Evolutionary conservation across 2,329 filamentous ascomycete genomes (phyloP), one percentile per base, ranked within the genome.

Genomic region (Metarhizium sp.): DNA sequence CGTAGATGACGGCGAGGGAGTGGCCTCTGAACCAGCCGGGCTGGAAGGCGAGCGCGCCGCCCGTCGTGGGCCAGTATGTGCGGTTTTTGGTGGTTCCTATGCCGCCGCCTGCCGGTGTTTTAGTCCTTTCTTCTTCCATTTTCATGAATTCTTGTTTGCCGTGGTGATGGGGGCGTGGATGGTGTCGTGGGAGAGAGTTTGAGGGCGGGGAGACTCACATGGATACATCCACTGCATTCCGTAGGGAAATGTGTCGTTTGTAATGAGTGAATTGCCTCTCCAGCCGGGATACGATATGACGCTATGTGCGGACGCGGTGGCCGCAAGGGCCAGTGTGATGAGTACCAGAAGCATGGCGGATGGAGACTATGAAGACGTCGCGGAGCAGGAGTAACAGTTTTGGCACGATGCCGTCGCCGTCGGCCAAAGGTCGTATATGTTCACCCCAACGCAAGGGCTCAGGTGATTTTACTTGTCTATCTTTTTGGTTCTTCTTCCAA

Each of bases 1-100:
- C 77, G 74, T 95, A 96, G 67, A 96, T 79, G 63, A 90, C 82
- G 18, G 91, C 92, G 6, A 83, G 86, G 40, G 81, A 71, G 70
- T 97, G 94, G 60, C 94, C 94, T 57, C 86, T 84, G 76, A 96
- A 96, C 94, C 94, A 97, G 65, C 92, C 94, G 0, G 94, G 94
- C 67, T 97, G 92, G 64, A 96, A 80, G 51, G 90, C 81, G 58
- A 99, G 66, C n/a, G 91, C 90, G 59, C 94, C 94, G 62, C 94
- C 94, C 34, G 75, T 82, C 51, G 90, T 79, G 16, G 94, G 92
- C 94, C 94, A 97, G 74, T 87, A 89, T 14, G 94, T 96, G 59
- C 92, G 85, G 74, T 99, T 97, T 48, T 73, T 78, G 0, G 89
- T 88, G 42, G 82, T 80, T 50, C 78, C 76, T 75, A 92, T 84